Conservation (phyloP, 1,284 basidiomycete species). For the Xerocomus tenax region DNA sequence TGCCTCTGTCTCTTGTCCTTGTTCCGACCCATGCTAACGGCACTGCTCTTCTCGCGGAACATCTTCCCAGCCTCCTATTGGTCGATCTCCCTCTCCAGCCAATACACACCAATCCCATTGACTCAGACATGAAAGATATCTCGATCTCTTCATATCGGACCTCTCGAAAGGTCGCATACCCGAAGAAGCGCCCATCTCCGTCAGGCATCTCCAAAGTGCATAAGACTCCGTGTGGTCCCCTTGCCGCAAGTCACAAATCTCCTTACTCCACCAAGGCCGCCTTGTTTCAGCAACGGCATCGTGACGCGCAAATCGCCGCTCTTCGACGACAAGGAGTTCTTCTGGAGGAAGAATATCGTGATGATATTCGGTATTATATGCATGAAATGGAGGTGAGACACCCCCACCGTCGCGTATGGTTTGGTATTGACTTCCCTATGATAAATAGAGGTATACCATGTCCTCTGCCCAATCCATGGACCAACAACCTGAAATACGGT, state of each 20-base stretch:
- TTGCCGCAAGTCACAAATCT: slow-evolving; percentile 46
- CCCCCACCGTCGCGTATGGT: slow-evolving; percentile 3
- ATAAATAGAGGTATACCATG: slow-evolving; percentile 68
- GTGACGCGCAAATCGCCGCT: slow-evolving; percentile 57
- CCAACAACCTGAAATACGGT: slow-evolving; percentile 93
- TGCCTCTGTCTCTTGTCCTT: slow-evolving; percentile 7
- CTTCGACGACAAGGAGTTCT: slow-evolving; percentile 61
- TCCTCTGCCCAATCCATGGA: slow-evolving; percentile 92
- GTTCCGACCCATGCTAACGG: slow-evolving; percentile 16
- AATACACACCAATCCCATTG: slow-evolving; percentile 23
- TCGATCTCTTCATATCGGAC: slow-evolving; percentile 48
- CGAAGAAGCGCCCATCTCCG: slow-evolving; percentile 75
- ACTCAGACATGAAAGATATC: slow-evolving; percentile 65
- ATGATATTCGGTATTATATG: slow-evolving; percentile 92
- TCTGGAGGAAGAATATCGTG: slow-evolving; percentile 89
- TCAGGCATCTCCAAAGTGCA: slow-evolving; percentile 61
- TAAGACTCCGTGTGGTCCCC: slow-evolving; percentile 44
- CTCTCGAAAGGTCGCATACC: slow-evolving; percentile 58
- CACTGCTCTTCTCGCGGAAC: slow-evolving; percentile 12
- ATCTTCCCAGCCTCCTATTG: slow-evolving; percentile 36
- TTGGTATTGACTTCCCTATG: slow-evolving; percentile 12
- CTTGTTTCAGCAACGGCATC: slow-evolving; percentile 54
- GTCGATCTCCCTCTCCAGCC: slow-evolving; percentile 36
- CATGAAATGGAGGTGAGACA: slow-evolving; percentile 89
- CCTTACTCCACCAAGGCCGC: slow-evolving; percentile 57